A percentile compares a stretch with the other conserved stretches of the same genome.
Evolutionary conservation across 257 asterid genomes (phyloP).

Genomic region (Voacanga thouarsii): DNA sequence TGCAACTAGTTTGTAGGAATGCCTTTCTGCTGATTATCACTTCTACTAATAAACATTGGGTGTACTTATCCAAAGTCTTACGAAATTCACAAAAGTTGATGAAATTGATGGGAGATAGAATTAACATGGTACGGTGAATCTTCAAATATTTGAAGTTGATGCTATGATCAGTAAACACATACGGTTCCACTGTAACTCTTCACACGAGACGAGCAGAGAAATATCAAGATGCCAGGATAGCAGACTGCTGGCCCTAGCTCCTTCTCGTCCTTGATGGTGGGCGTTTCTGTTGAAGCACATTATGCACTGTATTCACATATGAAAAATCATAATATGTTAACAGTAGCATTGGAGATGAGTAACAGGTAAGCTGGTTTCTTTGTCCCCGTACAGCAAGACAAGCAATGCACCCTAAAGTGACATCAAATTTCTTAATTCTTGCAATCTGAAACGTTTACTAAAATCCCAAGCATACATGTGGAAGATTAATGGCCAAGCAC

Average conservation of each 20-base stretch:
- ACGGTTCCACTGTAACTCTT: not conserved
- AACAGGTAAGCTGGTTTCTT: conserved; percentile 41
- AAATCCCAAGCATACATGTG: conserved; percentile 28
- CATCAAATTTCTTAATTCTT: conserved; percentile 17
- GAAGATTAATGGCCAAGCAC: conserved; percentile 19
- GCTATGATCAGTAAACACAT: too few species aligned
- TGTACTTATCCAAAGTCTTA: too few species aligned
- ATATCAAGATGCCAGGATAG: not conserved
- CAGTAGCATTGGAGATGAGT: conserved; percentile 16
- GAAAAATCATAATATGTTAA: conserved; percentile 12
- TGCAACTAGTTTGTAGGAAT: too few species aligned
- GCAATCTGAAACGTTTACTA: conserved; percentile 8
- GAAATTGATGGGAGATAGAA: too few species aligned
- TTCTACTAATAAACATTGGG: too few species aligned
- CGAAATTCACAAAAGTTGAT: too few species aligned
- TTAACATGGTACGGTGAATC: too few species aligned
- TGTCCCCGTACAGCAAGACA: conserved; percentile 38
- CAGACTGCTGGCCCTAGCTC: not conserved
- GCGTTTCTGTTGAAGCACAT: conserved; percentile 45
- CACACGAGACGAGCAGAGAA: not conserved
- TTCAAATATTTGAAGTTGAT: too few species aligned
- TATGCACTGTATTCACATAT: conserved; percentile 25
- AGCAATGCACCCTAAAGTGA: conserved; percentile 40
- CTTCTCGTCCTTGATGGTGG: conserved; percentile 21
- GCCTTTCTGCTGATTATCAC: too few species aligned